Conservation (phyloP, 768 basidiomycete genomes). For the Amanita rubescens region DNA sequence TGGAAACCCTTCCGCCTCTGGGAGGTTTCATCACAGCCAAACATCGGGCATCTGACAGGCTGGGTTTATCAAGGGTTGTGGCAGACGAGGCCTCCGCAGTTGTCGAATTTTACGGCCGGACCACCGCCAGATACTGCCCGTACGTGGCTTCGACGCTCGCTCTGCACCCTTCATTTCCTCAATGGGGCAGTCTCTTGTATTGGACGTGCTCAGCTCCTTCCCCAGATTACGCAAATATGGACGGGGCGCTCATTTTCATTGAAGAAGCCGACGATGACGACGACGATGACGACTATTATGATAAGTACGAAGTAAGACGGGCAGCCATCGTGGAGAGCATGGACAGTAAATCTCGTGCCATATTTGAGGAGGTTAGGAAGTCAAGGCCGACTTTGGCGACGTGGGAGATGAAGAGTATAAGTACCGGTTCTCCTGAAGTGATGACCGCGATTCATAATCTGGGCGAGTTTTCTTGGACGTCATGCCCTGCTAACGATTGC, state of each 20-base stretch:
- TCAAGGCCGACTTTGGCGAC: slow-evolving; percentile 7
- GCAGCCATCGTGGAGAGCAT: slow-evolving; percentile 7
- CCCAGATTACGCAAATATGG: slow-evolving; percentile 11
- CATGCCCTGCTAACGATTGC: slow-evolving; percentile 6
- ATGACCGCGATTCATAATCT: slow-evolving; percentile 12
- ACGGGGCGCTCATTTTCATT: slow-evolving; percentile 8
- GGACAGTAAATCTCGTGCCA: slow-evolving; percentile 6
- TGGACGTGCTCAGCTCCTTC: slow-evolving; percentile 11
- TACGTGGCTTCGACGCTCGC: slow-evolving; percentile 14
- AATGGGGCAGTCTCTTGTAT: slow-evolving; percentile 12
- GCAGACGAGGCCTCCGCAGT: slow-evolving; percentile 1
- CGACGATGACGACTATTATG: too few relatives aligned
- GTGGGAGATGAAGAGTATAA: slow-evolving; percentile 13
- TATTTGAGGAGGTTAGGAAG: slow-evolving; percentile 6
- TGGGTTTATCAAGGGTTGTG: slow-evolving; percentile 2
- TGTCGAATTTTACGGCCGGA: neutral
- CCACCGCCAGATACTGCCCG: slow-evolving; percentile 10
- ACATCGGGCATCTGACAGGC: slow-evolving; percentile 4
- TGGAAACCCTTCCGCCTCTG: slow-evolving; percentile 6
- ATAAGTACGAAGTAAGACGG: neutral
- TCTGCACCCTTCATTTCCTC: slow-evolving; percentile 13
- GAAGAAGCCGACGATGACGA: neutral
- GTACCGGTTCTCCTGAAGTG: slow-evolving; percentile 9
- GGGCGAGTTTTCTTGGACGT: slow-evolving; percentile 13
- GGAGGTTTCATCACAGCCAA: slow-evolving; percentile 7